These are phyloP conservation scores for Xylariaceae sp. DNA, from an alignment of 2,329 filamentous ascomycete species.

Conservation along the genomic window DNA sequence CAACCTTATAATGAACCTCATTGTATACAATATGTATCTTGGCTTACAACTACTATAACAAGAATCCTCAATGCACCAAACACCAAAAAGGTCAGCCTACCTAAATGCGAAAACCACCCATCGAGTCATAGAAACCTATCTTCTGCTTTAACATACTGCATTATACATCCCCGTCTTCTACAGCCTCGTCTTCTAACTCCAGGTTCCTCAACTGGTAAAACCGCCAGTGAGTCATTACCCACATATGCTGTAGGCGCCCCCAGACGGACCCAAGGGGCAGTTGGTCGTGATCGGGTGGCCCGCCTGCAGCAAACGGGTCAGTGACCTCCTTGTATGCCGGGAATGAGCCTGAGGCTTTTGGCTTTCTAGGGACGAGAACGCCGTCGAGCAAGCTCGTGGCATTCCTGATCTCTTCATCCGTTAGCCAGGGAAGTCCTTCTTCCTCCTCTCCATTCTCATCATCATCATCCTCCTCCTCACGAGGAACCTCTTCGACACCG, in stretches of 20 bases:
- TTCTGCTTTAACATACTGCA: no score
- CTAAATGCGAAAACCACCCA: no score
- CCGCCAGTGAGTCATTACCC: constrained; percentile 3
- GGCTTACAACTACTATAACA: no score
- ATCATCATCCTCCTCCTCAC: background rate
- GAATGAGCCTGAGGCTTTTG: no score
- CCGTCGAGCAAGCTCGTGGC: background rate
- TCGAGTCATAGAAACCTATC: no score
- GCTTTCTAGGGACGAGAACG: background rate
- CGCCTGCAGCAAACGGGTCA: background rate
- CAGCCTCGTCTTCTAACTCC: no score
- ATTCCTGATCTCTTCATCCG: background rate
- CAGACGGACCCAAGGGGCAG: background rate
- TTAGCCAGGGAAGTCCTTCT: background rate
- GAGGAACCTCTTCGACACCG: background rate
- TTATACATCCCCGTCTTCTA: no score
- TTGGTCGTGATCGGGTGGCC: background rate
- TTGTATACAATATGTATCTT: no score
- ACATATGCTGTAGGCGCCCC: constrained; percentile 8
- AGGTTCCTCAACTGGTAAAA: constrained; percentile 12
- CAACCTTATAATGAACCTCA: no score
- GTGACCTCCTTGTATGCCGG: background rate
- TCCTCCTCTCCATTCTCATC: background rate
- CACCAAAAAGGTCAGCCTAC: no score
- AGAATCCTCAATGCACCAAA: no score